A percentile compares a stretch with the other conserved stretches of the same genome.
phyloP scores from a whole-genome alignment of 2,329 filamentous ascomycete species.

The Fusarium gaditjirri region DNA sequence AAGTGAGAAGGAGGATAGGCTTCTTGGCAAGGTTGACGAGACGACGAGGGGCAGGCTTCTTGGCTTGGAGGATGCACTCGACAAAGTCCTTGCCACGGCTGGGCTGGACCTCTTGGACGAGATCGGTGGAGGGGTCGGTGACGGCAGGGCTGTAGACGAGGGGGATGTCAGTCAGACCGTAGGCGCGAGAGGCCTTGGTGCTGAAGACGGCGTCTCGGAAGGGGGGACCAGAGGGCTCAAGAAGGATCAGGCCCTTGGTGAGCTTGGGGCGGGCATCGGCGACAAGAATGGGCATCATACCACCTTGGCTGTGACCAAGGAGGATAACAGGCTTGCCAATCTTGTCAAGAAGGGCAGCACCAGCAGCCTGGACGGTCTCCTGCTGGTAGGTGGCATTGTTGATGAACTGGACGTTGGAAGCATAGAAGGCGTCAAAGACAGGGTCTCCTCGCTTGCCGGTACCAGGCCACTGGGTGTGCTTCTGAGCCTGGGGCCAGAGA shows the following conservation, averaged over 20 bases:
- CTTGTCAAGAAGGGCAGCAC: constrained; percentile 55
- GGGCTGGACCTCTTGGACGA: constrained; percentile 23
- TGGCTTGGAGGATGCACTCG: constrained; percentile 31
- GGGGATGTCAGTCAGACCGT: constrained; percentile 59
- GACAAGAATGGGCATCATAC: constrained; percentile 48
- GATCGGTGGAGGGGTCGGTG: constrained; percentile 23
- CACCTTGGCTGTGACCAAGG: constrained; percentile 59
- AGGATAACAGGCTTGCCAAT: constrained; percentile 54
- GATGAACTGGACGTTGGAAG: constrained; percentile 39
- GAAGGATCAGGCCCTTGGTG: constrained; percentile 53
- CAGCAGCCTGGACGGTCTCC: constrained; percentile 35
- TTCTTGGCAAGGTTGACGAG: constrained; percentile 51
- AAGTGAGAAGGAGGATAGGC: constrained; percentile 34
- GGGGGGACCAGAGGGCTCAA: constrained; percentile 61
- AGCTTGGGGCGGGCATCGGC: constrained; percentile 50
- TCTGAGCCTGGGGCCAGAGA: constrained; percentile 35
- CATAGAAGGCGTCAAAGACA: constrained; percentile 38
- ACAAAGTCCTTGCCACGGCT: constrained; percentile 4
- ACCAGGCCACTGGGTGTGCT: constrained; percentile 39
- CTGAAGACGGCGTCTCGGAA: constrained; percentile 55
- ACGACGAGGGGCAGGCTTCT: constrained; percentile 14
- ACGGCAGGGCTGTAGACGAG: constrained; percentile 58
- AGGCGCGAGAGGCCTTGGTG: constrained; percentile 49
- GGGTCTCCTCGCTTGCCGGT: constrained; percentile 32
- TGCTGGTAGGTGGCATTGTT: constrained; percentile 38